Conservation (phyloP, 1,284 basidiomycete genomes). For the Heterobasidion parviporum region DNA sequence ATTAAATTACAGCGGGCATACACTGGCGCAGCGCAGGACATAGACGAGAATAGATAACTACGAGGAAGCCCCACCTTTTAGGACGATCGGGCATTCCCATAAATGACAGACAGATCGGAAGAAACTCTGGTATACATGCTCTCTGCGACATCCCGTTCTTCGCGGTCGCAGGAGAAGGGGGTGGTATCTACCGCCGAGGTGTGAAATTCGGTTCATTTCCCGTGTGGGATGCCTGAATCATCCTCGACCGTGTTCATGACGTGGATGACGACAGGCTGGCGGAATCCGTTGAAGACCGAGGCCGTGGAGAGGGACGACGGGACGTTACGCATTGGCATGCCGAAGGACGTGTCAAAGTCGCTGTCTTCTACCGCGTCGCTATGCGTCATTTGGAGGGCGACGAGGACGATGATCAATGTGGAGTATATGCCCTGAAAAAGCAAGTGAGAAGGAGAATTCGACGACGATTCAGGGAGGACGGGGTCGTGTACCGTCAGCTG, state of each 20-base stretch:
- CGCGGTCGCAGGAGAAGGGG: too few species aligned
- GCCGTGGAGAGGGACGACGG: not conserved
- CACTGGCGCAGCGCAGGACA: too few species aligned
- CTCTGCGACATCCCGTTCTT: too few species aligned
- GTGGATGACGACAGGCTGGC: not conserved
- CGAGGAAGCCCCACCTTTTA: too few species aligned
- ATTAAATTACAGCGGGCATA: too few species aligned
- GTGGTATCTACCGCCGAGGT: too few species aligned
- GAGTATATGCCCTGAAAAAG: constrained; percentile 1
- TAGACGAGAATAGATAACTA: too few species aligned
- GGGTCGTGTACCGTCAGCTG: constrained; percentile 1
- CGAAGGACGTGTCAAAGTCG: not conserved
- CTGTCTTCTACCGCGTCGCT: not conserved
- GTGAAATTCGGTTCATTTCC: too few species aligned
- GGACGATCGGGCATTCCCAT: too few species aligned
- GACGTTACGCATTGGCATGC: not conserved
- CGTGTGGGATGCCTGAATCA: too few species aligned
- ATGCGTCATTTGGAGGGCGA: constrained; percentile 2
- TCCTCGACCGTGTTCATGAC: not conserved
- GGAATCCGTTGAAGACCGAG: not conserved
- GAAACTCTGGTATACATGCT: too few species aligned
- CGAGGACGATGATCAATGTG: constrained; percentile 1
- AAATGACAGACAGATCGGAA: too few species aligned
- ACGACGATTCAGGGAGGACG: not conserved
- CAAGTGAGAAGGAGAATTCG: not conserved